Percentiles rank a stretch among this genome's conserved stretches.
Conservation (phyloP, 805 yeast genomes). For the Kazachstania bromeliacearum region DNA sequence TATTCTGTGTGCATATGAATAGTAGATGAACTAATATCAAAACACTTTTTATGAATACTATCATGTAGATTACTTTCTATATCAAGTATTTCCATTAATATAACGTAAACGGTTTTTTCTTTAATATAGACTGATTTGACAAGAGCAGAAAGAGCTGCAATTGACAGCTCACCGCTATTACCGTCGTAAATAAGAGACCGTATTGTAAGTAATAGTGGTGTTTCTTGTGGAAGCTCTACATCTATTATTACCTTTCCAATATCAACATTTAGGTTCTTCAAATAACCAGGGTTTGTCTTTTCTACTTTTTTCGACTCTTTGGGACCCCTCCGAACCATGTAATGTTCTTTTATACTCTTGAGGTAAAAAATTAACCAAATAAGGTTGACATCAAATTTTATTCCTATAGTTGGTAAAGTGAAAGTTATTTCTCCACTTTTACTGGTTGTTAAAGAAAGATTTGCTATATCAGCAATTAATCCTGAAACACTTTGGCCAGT, state of each 20-base stretch:
- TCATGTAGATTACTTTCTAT: conserved; percentile 9
- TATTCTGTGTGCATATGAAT: conserved; percentile 27
- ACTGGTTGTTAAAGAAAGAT: conserved; percentile 8
- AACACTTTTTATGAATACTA: not conserved
- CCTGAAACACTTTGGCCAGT: conserved; percentile 8
- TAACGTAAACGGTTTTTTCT: conserved; percentile 13
- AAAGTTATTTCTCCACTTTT: not conserved
- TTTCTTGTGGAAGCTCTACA: conserved; percentile 20
- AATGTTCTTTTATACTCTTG: not conserved
- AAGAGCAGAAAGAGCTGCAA: conserved; percentile 10
- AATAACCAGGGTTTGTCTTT: not conserved
- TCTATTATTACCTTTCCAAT: conserved; percentile 20
- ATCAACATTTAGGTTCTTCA: conserved; percentile 5
- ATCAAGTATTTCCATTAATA: conserved; percentile 14
- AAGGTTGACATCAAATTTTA: conserved; percentile 23
- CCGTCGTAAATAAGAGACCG: conserved; percentile 7
- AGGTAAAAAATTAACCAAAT: conserved; percentile 22
- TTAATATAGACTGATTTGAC: conserved; percentile 26
- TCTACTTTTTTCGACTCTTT: not conserved
- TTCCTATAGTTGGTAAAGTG: conserved; percentile 16
- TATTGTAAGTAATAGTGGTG: conserved; percentile 15
- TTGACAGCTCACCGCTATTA: conserved; percentile 2
- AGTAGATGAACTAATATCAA: conserved; percentile 11
- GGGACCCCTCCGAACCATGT: not conserved
- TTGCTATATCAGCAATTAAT: conserved; percentile 9